Percentiles rank a stretch among this genome's conserved stretches.
phyloP scores from a whole-genome alignment of 768 basidiomycete genomes.

The Termitomyces bulborhizus region DNA sequence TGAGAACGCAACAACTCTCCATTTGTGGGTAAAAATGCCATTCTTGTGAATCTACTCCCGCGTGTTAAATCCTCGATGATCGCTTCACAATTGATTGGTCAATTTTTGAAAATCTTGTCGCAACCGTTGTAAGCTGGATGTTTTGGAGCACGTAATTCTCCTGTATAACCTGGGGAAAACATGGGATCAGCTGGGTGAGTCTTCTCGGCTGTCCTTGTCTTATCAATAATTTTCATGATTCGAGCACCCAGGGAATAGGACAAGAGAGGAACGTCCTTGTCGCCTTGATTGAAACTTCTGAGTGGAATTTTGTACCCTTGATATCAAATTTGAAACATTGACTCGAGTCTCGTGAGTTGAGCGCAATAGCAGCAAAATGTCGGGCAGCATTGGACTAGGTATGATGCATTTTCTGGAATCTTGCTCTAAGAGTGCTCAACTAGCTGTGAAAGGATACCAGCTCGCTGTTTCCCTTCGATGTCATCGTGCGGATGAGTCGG shows the following conservation, averaged over 20 bases:
- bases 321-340: neutral
- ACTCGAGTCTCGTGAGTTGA: neutral
- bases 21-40: neutral
- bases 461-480: neutral
- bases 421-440: neutral
- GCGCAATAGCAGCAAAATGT: neutral
- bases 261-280: neutral
- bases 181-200: neutral
- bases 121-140: neutral
- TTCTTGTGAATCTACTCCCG: no score
- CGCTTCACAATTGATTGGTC: neutral
- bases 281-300: neutral
- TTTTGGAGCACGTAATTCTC: neutral
- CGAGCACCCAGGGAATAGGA: neutral
- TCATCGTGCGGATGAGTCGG: neutral
- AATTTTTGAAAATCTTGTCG: neutral
- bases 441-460: neutral
- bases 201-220: neutral
- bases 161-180: neutral
- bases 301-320: neutral
- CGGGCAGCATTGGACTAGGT: neutral
- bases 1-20: neutral
- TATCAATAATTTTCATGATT: neutral
- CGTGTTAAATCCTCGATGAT: neutral
- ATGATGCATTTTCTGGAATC: neutral